phyloP scores from a whole-genome alignment of 345 rosid genomes.

The Gossypium herbaceum region DNA sequence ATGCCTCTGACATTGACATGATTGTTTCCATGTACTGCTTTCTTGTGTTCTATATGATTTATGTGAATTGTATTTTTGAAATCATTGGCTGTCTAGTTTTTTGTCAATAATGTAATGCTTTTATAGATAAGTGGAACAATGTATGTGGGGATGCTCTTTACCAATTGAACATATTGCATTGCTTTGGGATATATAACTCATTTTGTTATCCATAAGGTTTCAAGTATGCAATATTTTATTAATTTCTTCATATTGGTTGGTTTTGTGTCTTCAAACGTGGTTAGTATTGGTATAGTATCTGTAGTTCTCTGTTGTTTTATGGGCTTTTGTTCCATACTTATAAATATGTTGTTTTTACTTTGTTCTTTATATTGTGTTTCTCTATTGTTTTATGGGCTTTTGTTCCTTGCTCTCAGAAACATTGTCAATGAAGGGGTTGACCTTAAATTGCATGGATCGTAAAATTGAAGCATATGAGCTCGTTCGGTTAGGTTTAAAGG shows the following conservation, averaged over 20 bases:
- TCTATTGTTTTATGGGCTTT: constrained; percentile 2
- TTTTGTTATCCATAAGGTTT: not conserved
- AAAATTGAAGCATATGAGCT: constrained; percentile 97
- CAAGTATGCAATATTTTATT: not conserved
- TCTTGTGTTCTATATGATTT: not conserved
- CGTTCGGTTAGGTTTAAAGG: constrained; percentile 93
- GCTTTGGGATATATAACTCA: not conserved
- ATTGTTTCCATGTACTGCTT: not conserved
- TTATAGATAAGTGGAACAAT: not conserved
- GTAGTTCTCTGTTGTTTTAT: not conserved
- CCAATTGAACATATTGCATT: not conserved
- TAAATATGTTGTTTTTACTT: no score
- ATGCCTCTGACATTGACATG: not conserved
- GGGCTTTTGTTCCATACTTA: not conserved
- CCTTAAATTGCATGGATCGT: constrained; percentile 98
- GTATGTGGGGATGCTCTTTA: not conserved
- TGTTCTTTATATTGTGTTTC: not conserved
- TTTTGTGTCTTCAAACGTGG: not conserved
- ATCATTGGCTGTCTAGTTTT: not conserved
- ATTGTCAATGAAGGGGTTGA: constrained; percentile 96
- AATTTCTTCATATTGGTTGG: constrained; percentile 1
- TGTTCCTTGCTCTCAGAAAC: constrained; percentile 56
- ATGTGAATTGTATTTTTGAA: not conserved
- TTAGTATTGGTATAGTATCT: not conserved
- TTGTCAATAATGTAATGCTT: not conserved